Base-by-base conservation (phyloP, 176 grass and related monocot genomes). In the Rhynchospora pubera region DNA sequence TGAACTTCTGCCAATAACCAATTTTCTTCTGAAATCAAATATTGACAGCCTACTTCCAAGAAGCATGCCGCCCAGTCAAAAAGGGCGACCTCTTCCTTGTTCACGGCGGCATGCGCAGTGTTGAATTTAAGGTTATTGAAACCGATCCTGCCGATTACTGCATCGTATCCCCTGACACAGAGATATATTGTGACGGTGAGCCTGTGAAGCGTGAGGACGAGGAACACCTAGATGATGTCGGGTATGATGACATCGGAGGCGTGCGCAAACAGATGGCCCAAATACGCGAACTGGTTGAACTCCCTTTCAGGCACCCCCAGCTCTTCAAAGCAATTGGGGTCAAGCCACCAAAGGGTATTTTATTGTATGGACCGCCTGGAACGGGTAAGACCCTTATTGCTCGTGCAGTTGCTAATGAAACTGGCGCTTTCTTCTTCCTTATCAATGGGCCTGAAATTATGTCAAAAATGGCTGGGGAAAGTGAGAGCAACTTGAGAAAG, bases 361-460 rank as follows among this genome's bases (percentile, higher is more conserved):
- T 91, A 71, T 53, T 94, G 28, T 92, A 46, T 52, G 93, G 93
- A 16, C 93, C 93, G 57, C 93, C 93, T 81, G 93, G 93, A 57
- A 92, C 93, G 44, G 93, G 93, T 9, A 95, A 95, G 59, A 95
- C 90, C 22, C 86, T 95, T 51, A 90, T 95, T 80, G 93, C 93
- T 59, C 87, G 86, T 30, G 93, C 90, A 13, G 93, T 95, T 52
- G 93, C 93, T 24, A 95, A 95, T 79, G 93, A 95, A 57, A 95
- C 90, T 3, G 93, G 93, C 23, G 93, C 93, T 10, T 95, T 92
- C 42, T 95, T 95, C 90, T 92, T 95, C 64, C 57, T 91, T 16
- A 95, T 95, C 14, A 95, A 95, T 88, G 93, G 93, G 6, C 93
- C 90, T 46, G 90, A 95, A 73, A 95, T 95, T 55, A 95, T 95